Conservation (phyloP, 1,139 yeast genomes). For the Spathaspora sp. region DNA sequence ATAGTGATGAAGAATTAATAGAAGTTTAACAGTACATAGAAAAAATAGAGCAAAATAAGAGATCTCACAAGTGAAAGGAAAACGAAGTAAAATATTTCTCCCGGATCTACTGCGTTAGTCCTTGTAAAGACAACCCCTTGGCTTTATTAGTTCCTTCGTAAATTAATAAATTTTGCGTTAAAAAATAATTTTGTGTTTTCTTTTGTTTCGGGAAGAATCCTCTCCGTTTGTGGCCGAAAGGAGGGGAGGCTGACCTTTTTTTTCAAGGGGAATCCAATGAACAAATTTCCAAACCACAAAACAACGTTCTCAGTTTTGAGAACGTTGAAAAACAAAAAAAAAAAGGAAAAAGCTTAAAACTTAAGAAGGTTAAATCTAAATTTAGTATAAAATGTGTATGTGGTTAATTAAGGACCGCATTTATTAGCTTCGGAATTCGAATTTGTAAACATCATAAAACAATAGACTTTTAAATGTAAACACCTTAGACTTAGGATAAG, state of each 20-base stretch:
- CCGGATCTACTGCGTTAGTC: no score
- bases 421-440: neutral
- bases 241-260: no score
- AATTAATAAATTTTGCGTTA: neutral
- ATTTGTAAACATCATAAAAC: neutral
- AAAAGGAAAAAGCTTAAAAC: neutral
- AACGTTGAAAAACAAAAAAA: no score
- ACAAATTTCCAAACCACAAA: neutral
- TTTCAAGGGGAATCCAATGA: neutral
- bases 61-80: no score
- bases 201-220: neutral
- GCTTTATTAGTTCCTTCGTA: neutral
- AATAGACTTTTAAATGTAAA: neutral
- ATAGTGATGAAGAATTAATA: constrained; percentile 12
- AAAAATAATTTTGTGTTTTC: neutral
- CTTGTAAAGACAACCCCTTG: no score
- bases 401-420: neutral
- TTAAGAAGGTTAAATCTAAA: neutral
- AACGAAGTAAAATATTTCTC: neutral
- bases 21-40: constrained; percentile 9
- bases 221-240: neutral
- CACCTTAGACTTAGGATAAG: neutral
- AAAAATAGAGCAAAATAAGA: neutral
- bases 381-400: neutral
- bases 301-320: neutral